Base-by-base conservation (phyloP, 2,329 filamentous ascomycete genomes). In the Leptographium radiaticola region DNA sequence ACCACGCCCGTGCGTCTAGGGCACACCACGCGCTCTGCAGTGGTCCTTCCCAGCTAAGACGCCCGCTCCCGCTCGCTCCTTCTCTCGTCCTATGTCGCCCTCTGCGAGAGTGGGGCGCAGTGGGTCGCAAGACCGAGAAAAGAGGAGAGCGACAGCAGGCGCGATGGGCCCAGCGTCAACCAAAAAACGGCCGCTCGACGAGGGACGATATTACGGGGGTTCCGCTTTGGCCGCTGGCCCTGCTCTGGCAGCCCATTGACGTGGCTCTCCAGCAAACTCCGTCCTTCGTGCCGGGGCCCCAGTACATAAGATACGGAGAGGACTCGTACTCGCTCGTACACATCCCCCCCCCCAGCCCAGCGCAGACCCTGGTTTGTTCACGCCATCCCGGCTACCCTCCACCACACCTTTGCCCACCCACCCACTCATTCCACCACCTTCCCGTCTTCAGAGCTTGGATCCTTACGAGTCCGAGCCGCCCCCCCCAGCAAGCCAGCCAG, bases 311-410 rank as follows among this genome's bases (percentile, higher is more conserved):
- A n/a, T n/a, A n/a, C n/a, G 33, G 33, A 34, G 11, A 34, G 33
- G 6, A 34, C 33, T 6, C 6, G 11, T 34, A 34, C 33, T 34
- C n/a, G n/a, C n/a, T n/a, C n/a, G n/a, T n/a, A n/a, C n/a, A n/a
- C n/a, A n/a, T n/a, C 13, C 38, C 38, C 38, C 38, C 18, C 42
- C 18, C n/a, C 42, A 44, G 42, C 40, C 16, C 12, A 8, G 20
- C n/a, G n/a, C n/a, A n/a, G n/a, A 38, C 47, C 47, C 34, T 49
- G 34, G 48, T 50, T 11, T 36, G 34, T 50, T 50, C 48, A 50
- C 48, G 48, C 48, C 48, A 50, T 50, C 36, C 48, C 34, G 48
- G 48, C 34, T 44, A 15, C 42, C 18, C 42, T 44, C 42, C 42
- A 25, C 42, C 42, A 44, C 11, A 18, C 42, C 25, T 44, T 20